Percentiles rank a stretch among this genome's conserved stretches.
Conservation (phyloP, 495 filamentous ascomycete species). For the Annulohypoxylon moriforme region DNA sequence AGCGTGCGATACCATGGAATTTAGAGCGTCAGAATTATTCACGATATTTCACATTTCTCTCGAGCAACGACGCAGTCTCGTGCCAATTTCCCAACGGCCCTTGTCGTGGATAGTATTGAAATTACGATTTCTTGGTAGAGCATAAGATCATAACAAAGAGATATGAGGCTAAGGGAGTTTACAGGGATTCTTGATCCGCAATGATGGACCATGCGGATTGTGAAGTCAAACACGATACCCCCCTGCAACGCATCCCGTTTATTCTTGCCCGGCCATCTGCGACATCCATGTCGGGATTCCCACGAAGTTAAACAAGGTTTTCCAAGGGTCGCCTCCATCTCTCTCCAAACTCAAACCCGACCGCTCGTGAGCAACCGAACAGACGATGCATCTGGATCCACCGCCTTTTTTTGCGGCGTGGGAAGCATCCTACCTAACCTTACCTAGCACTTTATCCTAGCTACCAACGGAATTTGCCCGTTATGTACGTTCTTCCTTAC, state of each 20-base stretch:
- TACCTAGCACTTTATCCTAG: background rate
- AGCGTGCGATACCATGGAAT: constrained; percentile 19
- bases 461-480: background rate
- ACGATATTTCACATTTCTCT: constrained; percentile 1
- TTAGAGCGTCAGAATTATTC: constrained; percentile 14
- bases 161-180: constrained; percentile 23
- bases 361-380: constrained; percentile 2
- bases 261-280: constrained; percentile 25
- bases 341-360: constrained; percentile 23
- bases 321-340: background rate
- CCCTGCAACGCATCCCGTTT: constrained; percentile 43
- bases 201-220: constrained; percentile 27
- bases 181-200: constrained; percentile 31
- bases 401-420: background rate
- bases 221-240: constrained; percentile 31
- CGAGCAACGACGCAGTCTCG: background rate
- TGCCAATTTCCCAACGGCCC: constrained; percentile 1
- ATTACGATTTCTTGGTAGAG: background rate
- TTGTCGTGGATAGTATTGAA: constrained; percentile 9
- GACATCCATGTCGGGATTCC: constrained; percentile 1
- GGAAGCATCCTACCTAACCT: background rate
- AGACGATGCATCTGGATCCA: background rate
- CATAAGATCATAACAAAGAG: background rate
- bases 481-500: background rate
- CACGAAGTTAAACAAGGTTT: constrained; percentile 22